Conservation (phyloP, 2,329 filamentous ascomycete genomes). For the Sclerotinia trifoliorum region DNA sequence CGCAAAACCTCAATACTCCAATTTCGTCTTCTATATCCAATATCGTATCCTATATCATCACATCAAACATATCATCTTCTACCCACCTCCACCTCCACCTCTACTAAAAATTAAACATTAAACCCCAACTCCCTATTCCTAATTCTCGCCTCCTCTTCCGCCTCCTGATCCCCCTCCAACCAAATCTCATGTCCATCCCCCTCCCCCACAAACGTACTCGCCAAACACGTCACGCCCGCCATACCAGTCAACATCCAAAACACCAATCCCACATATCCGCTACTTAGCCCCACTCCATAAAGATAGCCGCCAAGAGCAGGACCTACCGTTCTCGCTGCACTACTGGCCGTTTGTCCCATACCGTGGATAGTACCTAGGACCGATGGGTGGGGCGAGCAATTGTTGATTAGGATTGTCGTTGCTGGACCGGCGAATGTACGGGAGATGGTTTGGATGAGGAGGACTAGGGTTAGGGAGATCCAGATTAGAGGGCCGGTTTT, state of each 20-base stretch:
- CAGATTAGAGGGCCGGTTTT: conserved; percentile 37
- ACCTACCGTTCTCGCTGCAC: conserved; percentile 57
- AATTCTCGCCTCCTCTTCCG: conserved; percentile 36
- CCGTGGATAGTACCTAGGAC: conserved; percentile 59
- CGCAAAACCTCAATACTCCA: not conserved
- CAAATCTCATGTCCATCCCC: conserved; percentile 65
- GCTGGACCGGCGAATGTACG: conserved; percentile 54
- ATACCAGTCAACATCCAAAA: conserved; percentile 50
- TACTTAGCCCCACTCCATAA: conserved; percentile 58
- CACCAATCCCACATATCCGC: conserved; percentile 52
- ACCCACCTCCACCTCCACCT: not conserved
- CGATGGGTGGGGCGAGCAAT: conserved; percentile 57
- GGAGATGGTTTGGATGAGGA: conserved; percentile 68
- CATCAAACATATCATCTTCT: not conserved
- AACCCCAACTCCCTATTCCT: conserved; percentile 30
- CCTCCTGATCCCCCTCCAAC: conserved; percentile 59
- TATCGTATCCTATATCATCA: not conserved
- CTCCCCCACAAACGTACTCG: conserved; percentile 57
- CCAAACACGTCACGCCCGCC: conserved; percentile 49
- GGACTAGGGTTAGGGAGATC: conserved; percentile 34
- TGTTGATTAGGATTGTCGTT: conserved; percentile 45
- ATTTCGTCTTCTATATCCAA: not conserved
- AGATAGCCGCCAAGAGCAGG: conserved; percentile 59
- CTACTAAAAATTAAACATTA: conserved; percentile 5
- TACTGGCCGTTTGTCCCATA: conserved; percentile 57